A percentile compares a stretch with the other conserved stretches of the same genome.
These are phyloP conservation scores for Kodamaea ohmeri DNA, from an alignment of 1,139 yeast species.

Conservation along the genomic window DNA sequence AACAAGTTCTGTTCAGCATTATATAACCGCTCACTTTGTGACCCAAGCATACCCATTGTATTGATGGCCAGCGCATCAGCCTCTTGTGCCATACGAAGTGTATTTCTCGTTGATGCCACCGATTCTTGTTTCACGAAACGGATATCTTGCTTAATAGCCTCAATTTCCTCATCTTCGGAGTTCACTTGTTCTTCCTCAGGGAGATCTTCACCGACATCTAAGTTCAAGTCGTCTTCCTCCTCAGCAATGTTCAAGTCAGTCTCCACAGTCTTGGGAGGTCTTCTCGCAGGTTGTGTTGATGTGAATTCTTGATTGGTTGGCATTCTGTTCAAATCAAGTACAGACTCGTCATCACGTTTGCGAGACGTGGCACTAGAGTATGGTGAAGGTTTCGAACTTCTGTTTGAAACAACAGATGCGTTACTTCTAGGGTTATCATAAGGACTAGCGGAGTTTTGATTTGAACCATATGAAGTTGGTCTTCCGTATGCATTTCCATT, in stretches of 20 bases:
- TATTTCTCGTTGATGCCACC: constrained; percentile 80
- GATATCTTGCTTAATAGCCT: constrained; percentile 80
- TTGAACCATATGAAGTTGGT: constrained; percentile 2
- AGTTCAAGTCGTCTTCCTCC: constrained; percentile 44
- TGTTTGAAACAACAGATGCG: neutral
- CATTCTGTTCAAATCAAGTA: constrained; percentile 40
- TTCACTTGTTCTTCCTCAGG: constrained; percentile 47
- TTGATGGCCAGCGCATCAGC: constrained; percentile 91
- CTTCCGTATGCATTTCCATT: neutral
- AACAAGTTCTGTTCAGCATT: constrained; percentile 76
- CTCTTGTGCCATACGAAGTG: constrained; percentile 82
- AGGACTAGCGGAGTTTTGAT: too few species aligned
- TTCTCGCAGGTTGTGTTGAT: constrained; percentile 26
- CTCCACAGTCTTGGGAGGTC: constrained; percentile 20
- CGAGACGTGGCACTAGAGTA: constrained; percentile 9
- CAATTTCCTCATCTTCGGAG: constrained; percentile 83
- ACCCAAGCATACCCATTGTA: constrained; percentile 87
- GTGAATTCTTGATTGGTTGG: constrained; percentile 37
- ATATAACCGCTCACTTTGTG: constrained; percentile 83
- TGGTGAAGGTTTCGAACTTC: too few species aligned
- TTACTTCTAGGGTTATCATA: too few species aligned
- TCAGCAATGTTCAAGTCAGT: constrained; percentile 39
- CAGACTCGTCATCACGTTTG: constrained; percentile 31
- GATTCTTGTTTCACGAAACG: constrained; percentile 86
- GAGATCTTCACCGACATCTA: constrained; percentile 36